Percentiles rank a stretch among this genome's conserved stretches.
These are phyloP conservation scores for Whalleya microplaca DNA, from an alignment of 2,329 filamentous ascomycete genomes.

Conservation along the genomic window DNA sequence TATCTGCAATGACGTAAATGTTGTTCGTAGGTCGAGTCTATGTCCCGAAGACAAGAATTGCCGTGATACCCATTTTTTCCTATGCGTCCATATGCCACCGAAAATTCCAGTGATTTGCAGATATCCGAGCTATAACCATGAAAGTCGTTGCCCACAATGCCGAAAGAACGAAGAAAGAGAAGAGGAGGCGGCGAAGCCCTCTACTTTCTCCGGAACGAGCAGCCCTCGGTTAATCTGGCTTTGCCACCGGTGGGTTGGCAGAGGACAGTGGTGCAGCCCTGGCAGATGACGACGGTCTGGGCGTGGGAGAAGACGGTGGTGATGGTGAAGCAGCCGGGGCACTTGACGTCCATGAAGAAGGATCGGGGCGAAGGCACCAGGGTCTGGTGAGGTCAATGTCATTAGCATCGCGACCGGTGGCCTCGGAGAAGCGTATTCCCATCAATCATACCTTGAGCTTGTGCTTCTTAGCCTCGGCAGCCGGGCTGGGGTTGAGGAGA, in stretches of 20 bases:
- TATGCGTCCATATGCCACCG: slow-evolving; percentile 55
- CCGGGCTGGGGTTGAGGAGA: slow-evolving; percentile 98
- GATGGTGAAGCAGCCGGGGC: slow-evolving; percentile 99
- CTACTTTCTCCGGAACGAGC: slow-evolving; percentile 99
- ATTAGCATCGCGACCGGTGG: slow-evolving; percentile 19
- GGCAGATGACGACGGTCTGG: slow-evolving; percentile 99
- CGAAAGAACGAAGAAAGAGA: slow-evolving; percentile 44
- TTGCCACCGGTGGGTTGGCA: slow-evolving; percentile 99
- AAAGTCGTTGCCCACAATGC: slow-evolving; percentile 51
- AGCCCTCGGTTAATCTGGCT: slow-evolving; percentile 98
- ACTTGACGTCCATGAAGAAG: slow-evolving; percentile 99
- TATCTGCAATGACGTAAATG: slow-evolving; percentile 64
- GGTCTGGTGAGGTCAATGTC: slow-evolving; percentile 62
- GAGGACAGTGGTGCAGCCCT: slow-evolving; percentile 98
- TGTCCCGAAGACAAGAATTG: slow-evolving; percentile 42
- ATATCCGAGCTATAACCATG: slow-evolving; percentile 63
- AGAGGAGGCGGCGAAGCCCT: slow-evolving; percentile 53
- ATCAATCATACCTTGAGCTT: slow-evolving; percentile 90
- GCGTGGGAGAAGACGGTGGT: slow-evolving; percentile 99
- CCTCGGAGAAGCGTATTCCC: slow-evolving; percentile 20
- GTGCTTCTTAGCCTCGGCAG: slow-evolving; percentile 99
- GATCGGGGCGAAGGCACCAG: slow-evolving; percentile 96
- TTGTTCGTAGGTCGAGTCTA: slow-evolving; percentile 40
- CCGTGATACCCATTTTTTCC: slow-evolving; percentile 41
- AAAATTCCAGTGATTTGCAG: slow-evolving; percentile 56